These are phyloP conservation scores for Termitomyces sp. DNA, from an alignment of 768 basidiomycete genomes.

Conservation along the genomic window DNA sequence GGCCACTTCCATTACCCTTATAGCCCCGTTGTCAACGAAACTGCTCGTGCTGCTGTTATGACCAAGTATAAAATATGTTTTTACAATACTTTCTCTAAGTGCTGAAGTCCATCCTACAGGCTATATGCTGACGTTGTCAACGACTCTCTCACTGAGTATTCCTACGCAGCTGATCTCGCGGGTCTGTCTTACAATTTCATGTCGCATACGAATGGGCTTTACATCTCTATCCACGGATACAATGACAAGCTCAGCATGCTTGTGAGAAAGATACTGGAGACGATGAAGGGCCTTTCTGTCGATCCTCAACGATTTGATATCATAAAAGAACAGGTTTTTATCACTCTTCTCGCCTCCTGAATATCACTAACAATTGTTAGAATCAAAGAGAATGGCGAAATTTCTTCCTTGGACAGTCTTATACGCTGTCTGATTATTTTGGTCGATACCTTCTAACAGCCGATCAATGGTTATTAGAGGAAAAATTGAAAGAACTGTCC, in stretches of 20 bases:
- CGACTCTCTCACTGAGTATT: conserved; percentile 86
- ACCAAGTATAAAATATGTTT: conserved; percentile 50
- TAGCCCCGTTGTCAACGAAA: conserved; percentile 57
- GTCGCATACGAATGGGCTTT: conserved; percentile 62
- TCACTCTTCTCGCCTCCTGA: not conserved
- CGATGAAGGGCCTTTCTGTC: conserved; percentile 60
- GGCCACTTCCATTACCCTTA: not conserved
- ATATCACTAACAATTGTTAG: conserved; percentile 33
- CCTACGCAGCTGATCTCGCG: conserved; percentile 91
- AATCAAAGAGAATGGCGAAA: conserved; percentile 79
- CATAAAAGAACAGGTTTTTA: conserved; percentile 75
- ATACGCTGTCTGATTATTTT: conserved; percentile 76
- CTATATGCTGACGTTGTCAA: conserved; percentile 83
- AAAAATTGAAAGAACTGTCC: conserved; percentile 72
- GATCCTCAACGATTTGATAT: conserved; percentile 72
- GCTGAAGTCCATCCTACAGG: conserved; percentile 31
- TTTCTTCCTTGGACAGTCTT: conserved; percentile 83
- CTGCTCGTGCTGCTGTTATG: conserved; percentile 69
- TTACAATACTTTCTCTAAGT: not conserved
- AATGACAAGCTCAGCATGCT: conserved; percentile 87
- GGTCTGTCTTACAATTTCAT: conserved; percentile 75
- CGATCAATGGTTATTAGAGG: conserved; percentile 71
- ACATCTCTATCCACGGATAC: conserved; percentile 74
- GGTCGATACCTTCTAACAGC: conserved; percentile 68
- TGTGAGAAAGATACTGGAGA: conserved; percentile 66